Conservation (phyloP, 495 filamentous ascomycete genomes). For the Cryomyces antarcticus region DNA sequence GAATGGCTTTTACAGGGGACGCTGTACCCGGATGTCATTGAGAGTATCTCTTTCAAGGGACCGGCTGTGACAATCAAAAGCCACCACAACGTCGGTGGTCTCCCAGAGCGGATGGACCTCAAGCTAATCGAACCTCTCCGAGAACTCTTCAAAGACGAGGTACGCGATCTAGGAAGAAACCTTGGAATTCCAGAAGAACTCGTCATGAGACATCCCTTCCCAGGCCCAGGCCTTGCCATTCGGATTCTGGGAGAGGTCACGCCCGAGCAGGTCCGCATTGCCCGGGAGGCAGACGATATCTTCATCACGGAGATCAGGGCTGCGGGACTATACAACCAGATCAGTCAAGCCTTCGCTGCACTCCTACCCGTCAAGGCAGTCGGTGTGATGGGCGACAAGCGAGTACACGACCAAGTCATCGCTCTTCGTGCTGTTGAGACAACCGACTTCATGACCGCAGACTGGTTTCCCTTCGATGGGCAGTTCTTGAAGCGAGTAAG, state of each 20-base stretch:
- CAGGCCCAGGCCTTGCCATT: slow-evolving; percentile 71
- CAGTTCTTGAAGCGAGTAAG: slow-evolving; percentile 49
- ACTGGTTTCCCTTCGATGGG: slow-evolving; percentile 42
- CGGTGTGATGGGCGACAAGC: slow-evolving; percentile 61
- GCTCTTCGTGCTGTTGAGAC: slow-evolving; percentile 56
- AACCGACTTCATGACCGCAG: slow-evolving; percentile 71
- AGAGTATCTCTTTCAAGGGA: slow-evolving; percentile 64
- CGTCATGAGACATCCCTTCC: slow-evolving; percentile 72
- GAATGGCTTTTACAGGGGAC: slow-evolving; percentile 79
- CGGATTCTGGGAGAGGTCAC: slow-evolving; percentile 81
- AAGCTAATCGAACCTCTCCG: slow-evolving; percentile 66
- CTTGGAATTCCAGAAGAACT: slow-evolving; percentile 60
- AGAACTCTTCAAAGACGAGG: slow-evolving; percentile 70
- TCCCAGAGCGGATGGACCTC: slow-evolving; percentile 34
- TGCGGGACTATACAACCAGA: slow-evolving; percentile 66
- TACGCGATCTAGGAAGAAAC: slow-evolving; percentile 53
- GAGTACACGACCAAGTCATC: slow-evolving; percentile 37
- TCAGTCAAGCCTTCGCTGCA: slow-evolving; percentile 69
- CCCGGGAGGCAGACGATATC: slow-evolving; percentile 63
- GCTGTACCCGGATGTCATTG: slow-evolving; percentile 64
- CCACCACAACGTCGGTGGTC: slow-evolving; percentile 70
- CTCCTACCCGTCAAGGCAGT: slow-evolving; percentile 53
- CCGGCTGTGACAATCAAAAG: slow-evolving; percentile 69
- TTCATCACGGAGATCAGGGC: slow-evolving; percentile 75
- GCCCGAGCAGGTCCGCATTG: slow-evolving; percentile 56